These are phyloP conservation scores for Umbellularia californica DNA, from an alignment of 164 flowering plant genomes.

Conservation along the genomic window DNA sequence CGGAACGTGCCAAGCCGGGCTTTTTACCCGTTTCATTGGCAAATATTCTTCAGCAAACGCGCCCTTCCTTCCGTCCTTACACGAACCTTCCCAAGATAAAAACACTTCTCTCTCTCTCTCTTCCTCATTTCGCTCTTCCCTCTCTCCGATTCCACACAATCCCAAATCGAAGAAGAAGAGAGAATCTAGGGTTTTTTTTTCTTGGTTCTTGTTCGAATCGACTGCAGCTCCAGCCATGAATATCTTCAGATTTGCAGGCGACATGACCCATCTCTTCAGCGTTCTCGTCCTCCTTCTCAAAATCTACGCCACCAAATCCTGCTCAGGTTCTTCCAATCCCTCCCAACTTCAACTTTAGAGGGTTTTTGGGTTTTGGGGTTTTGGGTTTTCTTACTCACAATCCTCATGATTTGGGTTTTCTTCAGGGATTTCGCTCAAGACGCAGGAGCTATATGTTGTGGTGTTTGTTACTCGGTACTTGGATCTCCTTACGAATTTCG, in stretches of 20 bases:
- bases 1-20: no score
- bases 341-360: not conserved
- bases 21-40: no score
- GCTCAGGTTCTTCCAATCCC: slow-evolving; percentile 49
- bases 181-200: not conserved
- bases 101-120: not conserved
- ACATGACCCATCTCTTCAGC: slow-evolving; percentile 80
- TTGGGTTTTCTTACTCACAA: not conserved
- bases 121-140: not conserved
- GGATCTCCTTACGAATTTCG: slow-evolving; percentile 72
- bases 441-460: slow-evolving; percentile 80
- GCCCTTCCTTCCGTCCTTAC: no score
- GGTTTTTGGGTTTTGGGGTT: no score
- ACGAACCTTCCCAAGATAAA: no score
- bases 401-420: not conserved
- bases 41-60: no score
- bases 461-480: slow-evolving; percentile 79
- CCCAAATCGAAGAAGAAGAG: not conserved
- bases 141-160: not conserved
- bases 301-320: slow-evolving; percentile 86
- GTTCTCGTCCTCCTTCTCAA: slow-evolving; percentile 78
- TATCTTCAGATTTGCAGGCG: slow-evolving; percentile 78
- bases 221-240: slow-evolving; percentile 45
- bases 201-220: no score
- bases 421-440: slow-evolving; percentile 84